Conservation (phyloP, 768 basidiomycete genomes). For the Pholiota conissans region DNA sequence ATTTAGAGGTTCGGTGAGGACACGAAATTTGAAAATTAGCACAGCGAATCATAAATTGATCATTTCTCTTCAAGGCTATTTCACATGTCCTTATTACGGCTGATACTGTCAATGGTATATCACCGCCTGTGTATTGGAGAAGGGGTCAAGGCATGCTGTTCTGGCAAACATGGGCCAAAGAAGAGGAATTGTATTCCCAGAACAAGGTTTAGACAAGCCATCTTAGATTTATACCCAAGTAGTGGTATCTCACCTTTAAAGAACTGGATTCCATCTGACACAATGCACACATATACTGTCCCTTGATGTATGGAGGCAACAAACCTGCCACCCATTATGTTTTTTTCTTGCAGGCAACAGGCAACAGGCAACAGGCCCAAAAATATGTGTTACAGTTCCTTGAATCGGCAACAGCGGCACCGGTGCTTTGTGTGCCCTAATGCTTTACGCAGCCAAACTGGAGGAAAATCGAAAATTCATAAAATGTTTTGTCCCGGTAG, state of each 20-base stretch:
- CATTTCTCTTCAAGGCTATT: conserved; percentile 51
- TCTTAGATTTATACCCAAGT: neutral
- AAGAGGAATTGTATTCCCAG: conserved; percentile 44
- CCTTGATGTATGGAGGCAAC: too few species aligned
- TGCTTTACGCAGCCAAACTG: too few species aligned
- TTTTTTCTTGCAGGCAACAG: too few species aligned
- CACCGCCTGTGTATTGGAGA: conserved; percentile 73
- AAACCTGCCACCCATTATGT: too few species aligned
- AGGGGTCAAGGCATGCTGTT: conserved; percentile 65
- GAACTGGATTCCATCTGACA: neutral
- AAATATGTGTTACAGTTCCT: too few species aligned
- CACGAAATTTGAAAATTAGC: neutral
- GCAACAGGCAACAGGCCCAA: too few species aligned
- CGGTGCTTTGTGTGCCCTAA: too few species aligned
- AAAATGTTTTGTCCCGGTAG: too few species aligned
- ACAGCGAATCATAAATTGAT: neutral
- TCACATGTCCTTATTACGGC: conserved; percentile 82
- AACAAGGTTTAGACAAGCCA: conserved; percentile 1
- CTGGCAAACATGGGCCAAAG: conserved; percentile 76
- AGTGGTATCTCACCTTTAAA: conserved; percentile 1
- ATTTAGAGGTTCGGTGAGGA: conserved; percentile 64
- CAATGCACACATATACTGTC: too few species aligned
- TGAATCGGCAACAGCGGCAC: too few species aligned
- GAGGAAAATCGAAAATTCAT: too few species aligned
- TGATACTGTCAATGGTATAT: conserved; percentile 63